Evolutionary conservation across 352 stramenopile species (phyloP).

Genomic region (Elongisporangium anandrum): DNA sequence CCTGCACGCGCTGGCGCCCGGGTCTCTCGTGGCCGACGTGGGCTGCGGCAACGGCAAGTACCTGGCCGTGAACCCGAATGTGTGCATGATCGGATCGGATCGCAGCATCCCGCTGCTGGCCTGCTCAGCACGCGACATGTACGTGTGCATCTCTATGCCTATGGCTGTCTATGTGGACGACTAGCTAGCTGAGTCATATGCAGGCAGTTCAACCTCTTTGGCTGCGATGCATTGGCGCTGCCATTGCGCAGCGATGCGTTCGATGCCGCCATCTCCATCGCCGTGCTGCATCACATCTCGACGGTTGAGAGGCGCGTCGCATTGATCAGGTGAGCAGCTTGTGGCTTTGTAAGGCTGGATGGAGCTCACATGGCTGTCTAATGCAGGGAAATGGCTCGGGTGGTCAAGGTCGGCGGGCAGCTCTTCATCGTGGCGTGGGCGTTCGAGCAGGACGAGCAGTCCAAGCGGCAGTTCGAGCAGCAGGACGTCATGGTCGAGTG

Average conservation of each 20-base stretch:
- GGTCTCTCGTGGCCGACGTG: slow-evolving; percentile 67
- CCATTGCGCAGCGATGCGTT: slow-evolving; percentile 53
- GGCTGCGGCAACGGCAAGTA: slow-evolving; percentile 87
- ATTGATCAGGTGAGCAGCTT: slow-evolving; percentile 43
- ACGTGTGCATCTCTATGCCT: slow-evolving; percentile 4
- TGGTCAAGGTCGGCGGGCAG: slow-evolving; percentile 51
- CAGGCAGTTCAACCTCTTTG: slow-evolving; percentile 60
- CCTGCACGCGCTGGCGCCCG: slow-evolving; percentile 30
- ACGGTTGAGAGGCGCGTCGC: slow-evolving; percentile 63
- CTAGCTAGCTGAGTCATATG: neutral
- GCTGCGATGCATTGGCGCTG: slow-evolving; percentile 61
- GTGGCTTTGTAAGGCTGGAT: neutral
- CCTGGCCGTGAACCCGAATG: slow-evolving; percentile 43
- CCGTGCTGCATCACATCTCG: slow-evolving; percentile 82
- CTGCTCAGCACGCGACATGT: slow-evolving; percentile 35
- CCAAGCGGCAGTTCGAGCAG: slow-evolving; percentile 69
- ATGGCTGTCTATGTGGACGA: neutral
- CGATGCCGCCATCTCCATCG: slow-evolving; percentile 80
- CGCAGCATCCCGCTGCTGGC: slow-evolving; percentile 74
- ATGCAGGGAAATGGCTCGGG: slow-evolving; percentile 56
- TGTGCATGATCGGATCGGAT: slow-evolving; percentile 71
- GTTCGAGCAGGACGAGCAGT: slow-evolving; percentile 76
- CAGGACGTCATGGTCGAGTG: slow-evolving; percentile 85
- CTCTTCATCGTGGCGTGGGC: slow-evolving; percentile 76
- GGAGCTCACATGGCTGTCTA: neutral